These are phyloP conservation scores for Tinospora cordifolia DNA, from an alignment of 164 flowering plant species.

Conservation along the genomic window DNA sequence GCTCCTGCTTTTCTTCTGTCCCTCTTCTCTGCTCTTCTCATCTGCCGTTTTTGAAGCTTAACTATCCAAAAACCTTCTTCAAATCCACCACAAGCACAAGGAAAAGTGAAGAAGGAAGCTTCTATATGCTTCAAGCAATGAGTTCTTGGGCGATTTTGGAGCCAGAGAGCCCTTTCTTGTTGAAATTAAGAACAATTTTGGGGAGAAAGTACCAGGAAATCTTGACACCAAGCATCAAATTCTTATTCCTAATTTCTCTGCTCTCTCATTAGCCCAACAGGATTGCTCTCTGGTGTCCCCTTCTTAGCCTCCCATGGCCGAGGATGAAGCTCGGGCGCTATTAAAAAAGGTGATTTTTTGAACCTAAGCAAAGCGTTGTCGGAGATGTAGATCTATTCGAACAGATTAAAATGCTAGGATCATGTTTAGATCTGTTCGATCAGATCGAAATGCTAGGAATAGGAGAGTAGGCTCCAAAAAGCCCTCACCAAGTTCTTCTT, in stretches of 20 bases:
- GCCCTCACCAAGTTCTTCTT: too few relatives aligned
- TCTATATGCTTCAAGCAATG: slow-evolving; percentile 14
- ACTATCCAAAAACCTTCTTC: not conserved
- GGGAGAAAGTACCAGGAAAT: slow-evolving; percentile 56
- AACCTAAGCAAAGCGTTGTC: too few relatives aligned
- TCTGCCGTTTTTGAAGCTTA: not conserved
- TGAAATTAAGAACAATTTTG: slow-evolving; percentile 64
- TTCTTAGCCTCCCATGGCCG: slow-evolving; percentile 43
- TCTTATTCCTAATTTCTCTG: slow-evolving; percentile 56
- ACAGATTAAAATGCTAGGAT: too few relatives aligned
- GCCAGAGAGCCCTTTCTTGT: slow-evolving; percentile 90
- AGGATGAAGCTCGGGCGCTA: slow-evolving; percentile 50
- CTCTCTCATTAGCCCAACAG: slow-evolving; percentile 59
- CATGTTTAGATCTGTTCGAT: too few relatives aligned
- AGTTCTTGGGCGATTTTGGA: slow-evolving; percentile 71
- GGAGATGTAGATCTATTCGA: too few relatives aligned
- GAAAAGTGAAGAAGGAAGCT: not conserved
- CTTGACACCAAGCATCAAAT: slow-evolving; percentile 67
- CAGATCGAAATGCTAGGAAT: too few relatives aligned
- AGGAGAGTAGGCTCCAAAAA: too few relatives aligned
- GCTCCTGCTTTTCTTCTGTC: slow-evolving; percentile 11
- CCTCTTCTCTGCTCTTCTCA: not conserved
- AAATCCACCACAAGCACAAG: too few relatives aligned
- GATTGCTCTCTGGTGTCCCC: slow-evolving; percentile 40
- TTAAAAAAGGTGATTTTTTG: slow-evolving; percentile 54